Evolutionary conservation across 148 eudicot genomes (phyloP), one percentile per base, ranked within the genome.

Genomic region (Rhododendron henanense): DNA sequence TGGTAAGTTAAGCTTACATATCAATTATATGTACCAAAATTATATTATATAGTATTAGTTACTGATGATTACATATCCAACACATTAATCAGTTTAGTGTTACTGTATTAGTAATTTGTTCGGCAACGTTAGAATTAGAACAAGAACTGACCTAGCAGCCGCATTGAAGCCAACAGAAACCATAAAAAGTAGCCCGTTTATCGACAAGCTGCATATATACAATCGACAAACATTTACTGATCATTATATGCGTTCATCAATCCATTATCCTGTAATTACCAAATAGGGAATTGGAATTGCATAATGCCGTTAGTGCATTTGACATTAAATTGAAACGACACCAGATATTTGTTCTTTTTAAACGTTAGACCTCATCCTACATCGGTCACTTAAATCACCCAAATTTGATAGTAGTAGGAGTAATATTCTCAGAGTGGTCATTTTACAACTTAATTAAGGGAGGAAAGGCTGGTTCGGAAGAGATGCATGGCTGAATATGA

Each of bases 81-180:
- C 13, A 48, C 13, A 48, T 0, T 31, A 0, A 9, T 10, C 51
- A 48, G 2, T 48, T 48, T 48, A 1, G 51, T 10, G 13, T 48
- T 48, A 28, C 3, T 21, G 75, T 10, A 31, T 28, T 69, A 23
- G 3, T 65, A n/a, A 41, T 41, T 5, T 41, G 45, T 5, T 41
- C 45, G 33, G 39, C 48, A 61, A 35, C 25, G 75, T 35, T 28
- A 61, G 16, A 53, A 2, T 1, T 5, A 5, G 11, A n/a, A 79
- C 61, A 28, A 25, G 39, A 16, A 77, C 85, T 75, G 39, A 87
- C 88, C 88, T 87, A 3, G 88, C 88, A 63, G 88, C 88, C 37
- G 88, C 88, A 79, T 87, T 87, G 88, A 87, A 87, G n/a, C 88
- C 88, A 79, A 87, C 80, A 0, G 88, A 87, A 59, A 84, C 88